phyloP scores from a whole-genome alignment of 495 filamentous ascomycete genomes.

The Hypoxylon trugodes region DNA sequence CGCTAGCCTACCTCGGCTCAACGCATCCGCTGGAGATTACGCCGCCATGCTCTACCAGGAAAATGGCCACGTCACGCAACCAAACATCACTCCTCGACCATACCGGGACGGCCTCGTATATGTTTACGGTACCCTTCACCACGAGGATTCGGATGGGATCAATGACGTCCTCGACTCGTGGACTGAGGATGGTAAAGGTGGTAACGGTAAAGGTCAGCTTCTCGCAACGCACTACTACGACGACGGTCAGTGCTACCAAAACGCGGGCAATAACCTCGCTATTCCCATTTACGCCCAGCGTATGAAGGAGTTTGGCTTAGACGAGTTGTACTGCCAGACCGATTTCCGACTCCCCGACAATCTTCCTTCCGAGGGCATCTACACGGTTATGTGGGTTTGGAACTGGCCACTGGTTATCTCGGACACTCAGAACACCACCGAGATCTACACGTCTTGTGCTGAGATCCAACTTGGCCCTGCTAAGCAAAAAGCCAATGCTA shows the following conservation, averaged over 20 bases:
- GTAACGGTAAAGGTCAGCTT: slow-evolving; percentile 75
- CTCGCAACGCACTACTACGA: slow-evolving; percentile 80
- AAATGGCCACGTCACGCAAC: slow-evolving; percentile 85
- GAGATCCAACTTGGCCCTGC: slow-evolving; percentile 69
- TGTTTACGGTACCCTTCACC: slow-evolving; percentile 76
- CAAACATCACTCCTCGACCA: slow-evolving; percentile 68
- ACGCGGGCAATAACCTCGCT: slow-evolving; percentile 52
- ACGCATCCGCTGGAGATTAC: slow-evolving; percentile 70
- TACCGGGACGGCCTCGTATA: slow-evolving; percentile 76
- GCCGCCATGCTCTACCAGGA: slow-evolving; percentile 81
- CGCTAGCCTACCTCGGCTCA: slow-evolving; percentile 65
- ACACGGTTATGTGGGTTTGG: slow-evolving; percentile 93
- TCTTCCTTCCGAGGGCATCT: slow-evolving; percentile 57
- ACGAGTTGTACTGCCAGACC: slow-evolving; percentile 76
- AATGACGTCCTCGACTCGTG: slow-evolving; percentile 74
- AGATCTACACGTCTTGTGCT: slow-evolving; percentile 85
- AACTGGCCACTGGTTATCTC: slow-evolving; percentile 74
- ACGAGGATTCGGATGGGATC: slow-evolving; percentile 65
- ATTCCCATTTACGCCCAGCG: slow-evolving; percentile 62
- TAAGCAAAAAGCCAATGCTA: slow-evolving; percentile 4
- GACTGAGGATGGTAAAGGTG: slow-evolving; percentile 79
- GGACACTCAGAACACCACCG: slow-evolving; percentile 51
- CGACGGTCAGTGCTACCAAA: slow-evolving; percentile 84
- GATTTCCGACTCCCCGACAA: slow-evolving; percentile 74
- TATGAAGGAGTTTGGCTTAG: slow-evolving; percentile 55